Percentiles rank a stretch among this genome's conserved stretches.
These are phyloP conservation scores for Nitzschia sp. DNA, from an alignment of 108 stramenopile species.

Conservation along the genomic window DNA sequence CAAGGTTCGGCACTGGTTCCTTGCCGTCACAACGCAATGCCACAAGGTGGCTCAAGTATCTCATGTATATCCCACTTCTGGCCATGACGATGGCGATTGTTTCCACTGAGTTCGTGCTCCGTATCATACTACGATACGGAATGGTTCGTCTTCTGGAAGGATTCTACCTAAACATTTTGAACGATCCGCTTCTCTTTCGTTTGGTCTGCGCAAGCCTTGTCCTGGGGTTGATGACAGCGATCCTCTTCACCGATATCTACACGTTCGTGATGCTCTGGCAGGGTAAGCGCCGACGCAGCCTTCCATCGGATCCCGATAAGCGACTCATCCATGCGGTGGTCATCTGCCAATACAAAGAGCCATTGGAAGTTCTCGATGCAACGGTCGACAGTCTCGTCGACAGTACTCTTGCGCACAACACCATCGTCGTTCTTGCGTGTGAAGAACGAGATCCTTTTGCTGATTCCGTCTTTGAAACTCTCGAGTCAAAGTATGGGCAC, in stretches of 20 bases:
- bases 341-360: constrained; percentile 22
- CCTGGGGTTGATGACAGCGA: background rate
- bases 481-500: constrained; percentile 8
- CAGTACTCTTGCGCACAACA: constrained; percentile 10
- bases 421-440: constrained; percentile 21
- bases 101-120: constrained; percentile 6
- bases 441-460: constrained; percentile 17
- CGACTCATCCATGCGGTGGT: constrained; percentile 22
- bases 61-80: constrained; percentile 1
- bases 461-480: background rate
- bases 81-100: background rate
- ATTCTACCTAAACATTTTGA: background rate
- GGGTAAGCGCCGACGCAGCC: constrained; percentile 13
- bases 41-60: constrained; percentile 25
- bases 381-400: constrained; percentile 14
- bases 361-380: constrained; percentile 16
- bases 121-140: background rate
- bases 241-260: constrained; percentile 7
- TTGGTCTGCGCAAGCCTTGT: constrained; percentile 1
- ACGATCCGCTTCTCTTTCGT: constrained; percentile 4
- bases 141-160: background rate
- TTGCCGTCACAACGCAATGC: constrained; percentile 8
- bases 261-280: constrained; percentile 6
- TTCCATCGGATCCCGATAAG: constrained; percentile 9
- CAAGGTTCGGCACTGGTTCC: background rate